phyloP scores from a whole-genome alignment of 768 basidiomycete species.

The Hygrocybe coccinea region DNA sequence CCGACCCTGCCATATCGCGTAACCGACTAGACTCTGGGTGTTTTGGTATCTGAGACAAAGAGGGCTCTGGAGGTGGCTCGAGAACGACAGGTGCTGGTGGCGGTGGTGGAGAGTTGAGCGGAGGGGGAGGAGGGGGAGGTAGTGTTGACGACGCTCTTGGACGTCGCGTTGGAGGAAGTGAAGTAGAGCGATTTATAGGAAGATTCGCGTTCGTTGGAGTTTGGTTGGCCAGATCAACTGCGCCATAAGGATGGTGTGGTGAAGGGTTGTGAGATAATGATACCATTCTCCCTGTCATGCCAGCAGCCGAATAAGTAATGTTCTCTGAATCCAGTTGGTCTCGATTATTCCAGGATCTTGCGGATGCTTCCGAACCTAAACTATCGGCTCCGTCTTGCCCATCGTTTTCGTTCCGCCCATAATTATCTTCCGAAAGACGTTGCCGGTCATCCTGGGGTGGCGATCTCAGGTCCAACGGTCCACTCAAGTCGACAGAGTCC shows the following conservation, averaged over 20 bases:
- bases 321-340: neutral
- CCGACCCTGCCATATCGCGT: slow-evolving; percentile 51
- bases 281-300: neutral
- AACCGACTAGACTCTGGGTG: slow-evolving; percentile 38
- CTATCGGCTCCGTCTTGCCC: slow-evolving; percentile 33
- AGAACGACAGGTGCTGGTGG: slow-evolving; percentile 39
- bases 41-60: slow-evolving; percentile 22
- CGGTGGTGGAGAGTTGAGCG: slow-evolving; percentile 54
- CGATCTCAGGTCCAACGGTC: slow-evolving; percentile 28
- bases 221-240: slow-evolving; percentile 36
- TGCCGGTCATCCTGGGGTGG: slow-evolving; percentile 36
- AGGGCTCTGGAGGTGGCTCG: slow-evolving; percentile 29
- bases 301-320: neutral
- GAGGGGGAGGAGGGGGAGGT: slow-evolving; percentile 63
- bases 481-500: slow-evolving; percentile 41
- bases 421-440: slow-evolving; percentile 19
- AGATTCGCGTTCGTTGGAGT: slow-evolving; percentile 14
- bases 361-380: slow-evolving; percentile 46
- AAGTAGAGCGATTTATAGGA: slow-evolving; percentile 33
- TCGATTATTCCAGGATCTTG: slow-evolving; percentile 7
- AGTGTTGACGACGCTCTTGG: slow-evolving; percentile 53
- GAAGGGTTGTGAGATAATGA: slow-evolving; percentile 20
- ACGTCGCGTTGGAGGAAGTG: slow-evolving; percentile 38
- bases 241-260: slow-evolving; percentile 49
- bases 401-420: slow-evolving; percentile 23